Conservation (phyloP, 345 rosid genomes). For the Orychophragmus violaceus region DNA sequence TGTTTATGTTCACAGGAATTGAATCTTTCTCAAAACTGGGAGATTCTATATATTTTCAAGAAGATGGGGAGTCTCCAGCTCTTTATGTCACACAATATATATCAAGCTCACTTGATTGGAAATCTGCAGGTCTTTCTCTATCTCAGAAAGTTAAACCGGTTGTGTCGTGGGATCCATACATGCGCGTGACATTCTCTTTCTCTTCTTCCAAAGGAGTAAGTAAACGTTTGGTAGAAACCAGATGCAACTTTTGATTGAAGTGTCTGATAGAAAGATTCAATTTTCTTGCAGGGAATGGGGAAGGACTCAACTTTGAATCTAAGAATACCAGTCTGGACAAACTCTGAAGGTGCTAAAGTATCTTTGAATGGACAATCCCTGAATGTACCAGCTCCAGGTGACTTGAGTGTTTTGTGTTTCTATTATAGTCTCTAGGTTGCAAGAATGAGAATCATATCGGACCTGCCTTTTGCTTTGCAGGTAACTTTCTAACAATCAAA, state of each 20-base stretch:
- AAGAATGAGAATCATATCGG: neutral
- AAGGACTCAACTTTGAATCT: slow-evolving; percentile 57
- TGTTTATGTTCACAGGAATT: slow-evolving; percentile 39
- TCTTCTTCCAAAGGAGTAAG: slow-evolving; percentile 41
- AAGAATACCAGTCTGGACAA: slow-evolving; percentile 70
- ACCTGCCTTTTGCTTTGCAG: slow-evolving; percentile 29
- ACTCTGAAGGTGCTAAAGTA: slow-evolving; percentile 51
- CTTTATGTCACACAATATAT: slow-evolving; percentile 75
- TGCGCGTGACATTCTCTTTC: slow-evolving; percentile 46
- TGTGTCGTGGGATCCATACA: slow-evolving; percentile 58
- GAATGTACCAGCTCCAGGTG: slow-evolving; percentile 61
- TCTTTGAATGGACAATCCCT: slow-evolving; percentile 47
- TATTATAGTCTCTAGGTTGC: neutral
- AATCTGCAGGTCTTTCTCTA: slow-evolving; percentile 43
- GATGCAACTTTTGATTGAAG: neutral
- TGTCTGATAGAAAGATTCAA: neutral
- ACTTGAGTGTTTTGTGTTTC: neutral
- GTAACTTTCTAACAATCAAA: slow-evolving; percentile 47
- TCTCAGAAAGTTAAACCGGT: slow-evolving; percentile 61
- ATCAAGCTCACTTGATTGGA: slow-evolving; percentile 78
- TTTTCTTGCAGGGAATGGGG: slow-evolving; percentile 38
- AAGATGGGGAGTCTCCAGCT: slow-evolving; percentile 53
- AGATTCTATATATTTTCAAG: slow-evolving; percentile 87
- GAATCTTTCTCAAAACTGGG: slow-evolving; percentile 94
- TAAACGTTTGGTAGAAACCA: slow-evolving; percentile 1